Conservation (phyloP, 2,329 filamentous ascomycete species). For the Thielaviopsis punctulata region DNA sequence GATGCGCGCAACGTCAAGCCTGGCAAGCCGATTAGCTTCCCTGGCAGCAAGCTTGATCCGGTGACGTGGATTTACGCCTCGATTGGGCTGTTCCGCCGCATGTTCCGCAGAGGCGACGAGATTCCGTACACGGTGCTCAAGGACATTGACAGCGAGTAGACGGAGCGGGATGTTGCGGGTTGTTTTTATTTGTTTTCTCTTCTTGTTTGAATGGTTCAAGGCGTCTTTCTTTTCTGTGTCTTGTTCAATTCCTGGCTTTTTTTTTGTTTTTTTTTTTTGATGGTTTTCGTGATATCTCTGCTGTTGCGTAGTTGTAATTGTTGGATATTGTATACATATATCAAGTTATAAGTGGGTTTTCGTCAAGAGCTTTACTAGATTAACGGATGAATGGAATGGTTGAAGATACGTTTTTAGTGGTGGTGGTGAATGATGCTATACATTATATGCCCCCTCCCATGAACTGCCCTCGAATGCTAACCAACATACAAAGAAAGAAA, state of each 20-base stretch:
- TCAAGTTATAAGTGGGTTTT: neutral
- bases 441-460: no score
- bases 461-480: no score
- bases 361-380: no score
- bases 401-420: neutral
- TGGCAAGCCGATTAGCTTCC: constrained; percentile 24
- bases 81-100: neutral
- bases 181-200: neutral
- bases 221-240: neutral
- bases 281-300: neutral
- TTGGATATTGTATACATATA: neutral
- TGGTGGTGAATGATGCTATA: neutral
- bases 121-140: constrained; percentile 37
- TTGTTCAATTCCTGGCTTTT: neutral
- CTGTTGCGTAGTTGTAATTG: neutral
- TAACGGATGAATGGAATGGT: no score
- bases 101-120: constrained; percentile 20
- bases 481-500: neutral
- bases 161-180: neutral
- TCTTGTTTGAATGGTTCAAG: neutral
- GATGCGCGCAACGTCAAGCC: constrained; percentile 43
- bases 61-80: constrained; percentile 3
- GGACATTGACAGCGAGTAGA: constrained; percentile 26
- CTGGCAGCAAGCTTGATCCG: constrained; percentile 19
- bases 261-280: neutral